A percentile compares a stretch with the other conserved stretches of the same genome.
These are phyloP conservation scores for Tetragonia tetragonoides DNA, from an alignment of 148 eudicot genomes.

Conservation along the genomic window DNA sequence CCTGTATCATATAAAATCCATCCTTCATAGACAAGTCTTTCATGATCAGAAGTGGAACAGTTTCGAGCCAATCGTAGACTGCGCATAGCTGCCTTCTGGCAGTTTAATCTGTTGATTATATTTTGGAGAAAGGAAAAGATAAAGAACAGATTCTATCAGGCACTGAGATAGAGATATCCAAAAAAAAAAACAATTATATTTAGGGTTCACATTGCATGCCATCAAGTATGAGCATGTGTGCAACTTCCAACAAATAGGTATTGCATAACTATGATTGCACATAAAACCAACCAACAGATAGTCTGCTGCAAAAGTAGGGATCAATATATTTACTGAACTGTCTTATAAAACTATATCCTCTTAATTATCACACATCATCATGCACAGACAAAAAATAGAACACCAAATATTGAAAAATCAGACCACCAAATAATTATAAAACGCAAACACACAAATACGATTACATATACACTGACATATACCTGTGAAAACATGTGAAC, in stretches of 20 bases:
- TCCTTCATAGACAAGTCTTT: conserved; percentile 84
- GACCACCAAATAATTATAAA: no score
- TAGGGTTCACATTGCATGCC: neutral
- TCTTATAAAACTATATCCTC: neutral
- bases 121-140: conserved; percentile 5
- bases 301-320: neutral
- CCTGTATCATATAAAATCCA: conserved; percentile 92
- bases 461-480: no score
- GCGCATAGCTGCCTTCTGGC: conserved; percentile 91
- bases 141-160: conserved; percentile 3
- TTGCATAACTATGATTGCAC: neutral
- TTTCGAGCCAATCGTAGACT: conserved; percentile 74
- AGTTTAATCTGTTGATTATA: conserved; percentile 51
- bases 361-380: neutral
- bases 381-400: neutral
- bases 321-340: neutral
- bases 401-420: no score
- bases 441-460: no score
- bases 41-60: conserved; percentile 68
- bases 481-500: no score
- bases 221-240: neutral
- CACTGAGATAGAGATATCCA: neutral
- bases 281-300: neutral
- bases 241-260: no score
- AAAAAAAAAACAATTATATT: neutral